These are phyloP conservation scores for Monosporascus cannonballus DNA, from an alignment of 2,329 filamentous ascomycete genomes.

Conservation along the genomic window DNA sequence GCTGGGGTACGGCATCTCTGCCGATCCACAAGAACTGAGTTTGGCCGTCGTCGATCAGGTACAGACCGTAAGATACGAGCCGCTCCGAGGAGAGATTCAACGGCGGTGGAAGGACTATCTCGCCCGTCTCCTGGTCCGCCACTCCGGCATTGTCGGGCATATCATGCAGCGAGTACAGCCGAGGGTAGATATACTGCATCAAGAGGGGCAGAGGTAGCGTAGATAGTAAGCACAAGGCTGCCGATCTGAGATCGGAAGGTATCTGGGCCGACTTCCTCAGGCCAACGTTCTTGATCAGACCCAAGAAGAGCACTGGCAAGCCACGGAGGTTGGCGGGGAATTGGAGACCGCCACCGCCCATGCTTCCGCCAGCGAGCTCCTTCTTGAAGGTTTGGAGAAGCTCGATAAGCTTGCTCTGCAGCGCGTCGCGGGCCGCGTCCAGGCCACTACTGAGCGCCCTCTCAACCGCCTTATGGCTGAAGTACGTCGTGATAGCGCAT, in stretches of 20 bases:
- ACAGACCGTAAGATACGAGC: slow-evolving; percentile 83
- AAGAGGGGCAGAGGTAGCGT: slow-evolving; percentile 85
- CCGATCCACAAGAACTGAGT: slow-evolving; percentile 98
- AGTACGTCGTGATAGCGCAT: slow-evolving; percentile 86
- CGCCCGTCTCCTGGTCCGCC: slow-evolving; percentile 77
- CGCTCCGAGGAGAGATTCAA: slow-evolving; percentile 84
- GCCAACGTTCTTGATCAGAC: slow-evolving; percentile 92
- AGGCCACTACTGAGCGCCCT: slow-evolving; percentile 77
- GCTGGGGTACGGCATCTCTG: slow-evolving; percentile 82
- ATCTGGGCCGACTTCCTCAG: slow-evolving; percentile 91
- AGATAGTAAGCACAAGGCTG: slow-evolving; percentile 87
- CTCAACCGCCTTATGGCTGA: slow-evolving; percentile 96
- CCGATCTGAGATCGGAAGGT: slow-evolving; percentile 86
- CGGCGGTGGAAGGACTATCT: slow-evolving; percentile 80
- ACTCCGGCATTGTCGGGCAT: slow-evolving; percentile 93
- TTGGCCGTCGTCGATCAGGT: slow-evolving; percentile 94
- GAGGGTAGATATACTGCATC: slow-evolving; percentile 87
- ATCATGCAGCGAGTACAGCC: slow-evolving; percentile 82
- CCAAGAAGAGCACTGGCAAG: slow-evolving; percentile 84
- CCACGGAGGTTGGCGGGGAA: slow-evolving; percentile 89
- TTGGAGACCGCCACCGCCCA: slow-evolving; percentile 83
- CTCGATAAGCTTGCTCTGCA: slow-evolving; percentile 88
- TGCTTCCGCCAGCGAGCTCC: slow-evolving; percentile 90
- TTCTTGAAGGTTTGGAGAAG: slow-evolving; percentile 94
- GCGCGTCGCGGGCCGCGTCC: slow-evolving; percentile 82